phyloP scores from a whole-genome alignment of 2,329 filamentous ascomycete genomes.

The Chaetoscypha palmicola region DNA sequence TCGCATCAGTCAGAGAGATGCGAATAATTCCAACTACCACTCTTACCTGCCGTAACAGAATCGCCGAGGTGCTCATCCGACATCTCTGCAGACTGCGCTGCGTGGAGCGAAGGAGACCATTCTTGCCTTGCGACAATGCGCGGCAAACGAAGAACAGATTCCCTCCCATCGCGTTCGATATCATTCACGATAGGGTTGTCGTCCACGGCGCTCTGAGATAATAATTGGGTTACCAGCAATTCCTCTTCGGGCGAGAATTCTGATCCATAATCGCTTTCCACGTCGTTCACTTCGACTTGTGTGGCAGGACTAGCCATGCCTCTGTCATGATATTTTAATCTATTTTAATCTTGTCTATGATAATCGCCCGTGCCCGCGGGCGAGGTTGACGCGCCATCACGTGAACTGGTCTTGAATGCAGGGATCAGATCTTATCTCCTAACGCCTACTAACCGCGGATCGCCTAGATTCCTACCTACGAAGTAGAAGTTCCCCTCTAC shows the following conservation, averaged over 20 bases:
- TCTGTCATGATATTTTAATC: not conserved
- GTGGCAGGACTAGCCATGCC: conserved; percentile 12
- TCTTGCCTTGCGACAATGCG: conserved; percentile 35
- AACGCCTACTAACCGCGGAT: not conserved
- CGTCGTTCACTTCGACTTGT: conserved; percentile 6
- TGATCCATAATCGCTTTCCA: conserved; percentile 54
- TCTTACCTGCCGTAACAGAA: conserved; percentile 44
- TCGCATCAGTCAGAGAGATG: conserved; percentile 50
- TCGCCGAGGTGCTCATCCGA: conserved; percentile 22
- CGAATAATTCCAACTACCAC: not conserved
- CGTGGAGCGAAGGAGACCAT: conserved; percentile 25
- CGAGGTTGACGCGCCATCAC: not conserved
- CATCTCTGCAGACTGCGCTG: conserved; percentile 24
- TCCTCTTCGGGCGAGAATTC: conserved; percentile 54
- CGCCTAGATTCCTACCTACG: no score
- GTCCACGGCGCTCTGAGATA: conserved; percentile 34
- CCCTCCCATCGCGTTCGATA: conserved; percentile 29
- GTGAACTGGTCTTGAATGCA: not conserved
- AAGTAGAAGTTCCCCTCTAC: no score
- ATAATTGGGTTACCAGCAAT: conserved; percentile 42
- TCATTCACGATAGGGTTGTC: conserved; percentile 24
- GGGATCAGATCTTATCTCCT: not conserved
- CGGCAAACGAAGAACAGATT: conserved; percentile 33
- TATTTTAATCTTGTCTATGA: not conserved
- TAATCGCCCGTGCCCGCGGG: not conserved